A percentile compares a stretch with the other conserved stretches of the same genome.
Conservation (phyloP, 2,329 filamentous ascomycete genomes). For the Metarhizium album region DNA sequence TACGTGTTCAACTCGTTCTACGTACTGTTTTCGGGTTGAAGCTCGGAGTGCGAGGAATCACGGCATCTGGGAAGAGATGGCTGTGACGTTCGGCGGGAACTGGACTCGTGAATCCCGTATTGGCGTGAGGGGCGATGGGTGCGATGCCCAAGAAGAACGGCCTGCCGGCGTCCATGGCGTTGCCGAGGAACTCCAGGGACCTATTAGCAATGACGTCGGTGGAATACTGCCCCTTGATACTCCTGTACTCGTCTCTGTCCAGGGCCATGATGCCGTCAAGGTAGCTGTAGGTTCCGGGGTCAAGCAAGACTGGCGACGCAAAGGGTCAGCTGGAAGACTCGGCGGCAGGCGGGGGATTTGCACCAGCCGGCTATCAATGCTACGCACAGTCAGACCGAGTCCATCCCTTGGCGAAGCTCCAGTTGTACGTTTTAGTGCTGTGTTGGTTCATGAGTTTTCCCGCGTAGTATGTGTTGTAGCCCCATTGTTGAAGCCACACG, state of each 20-base stretch:
- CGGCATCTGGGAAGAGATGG: conserved; percentile 48
- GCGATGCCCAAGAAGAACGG: conserved; percentile 61
- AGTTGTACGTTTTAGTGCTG: conserved; percentile 48
- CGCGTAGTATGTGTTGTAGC: conserved; percentile 62
- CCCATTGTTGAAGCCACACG: conserved; percentile 57
- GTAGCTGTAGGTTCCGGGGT: conserved; percentile 30
- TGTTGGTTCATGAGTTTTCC: conserved; percentile 65
- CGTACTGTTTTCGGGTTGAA: conserved; percentile 54
- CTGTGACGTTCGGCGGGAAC: conserved; percentile 50
- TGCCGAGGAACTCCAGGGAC: conserved; percentile 48
- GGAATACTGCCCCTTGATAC: conserved; percentile 22
- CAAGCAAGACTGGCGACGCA: conserved; percentile 20
- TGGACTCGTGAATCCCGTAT: conserved; percentile 35
- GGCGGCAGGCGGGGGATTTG: too few species aligned
- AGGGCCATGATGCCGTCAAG: conserved; percentile 33
- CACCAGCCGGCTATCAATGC: too few species aligned
- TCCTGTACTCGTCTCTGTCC: conserved; percentile 15
- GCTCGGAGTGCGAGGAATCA: conserved; percentile 49
- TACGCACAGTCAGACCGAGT: conserved; percentile 31
- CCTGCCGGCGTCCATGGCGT: conserved; percentile 39
- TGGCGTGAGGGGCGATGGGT: conserved; percentile 56
- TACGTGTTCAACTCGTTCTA: not conserved
- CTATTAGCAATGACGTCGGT: conserved; percentile 50
- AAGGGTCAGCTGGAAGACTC: not conserved
- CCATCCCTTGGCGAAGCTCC: conserved; percentile 46